Evolutionary conservation across 2,329 filamentous ascomycete genomes (phyloP).

Genomic region (Alternaria ventricosa): DNA sequence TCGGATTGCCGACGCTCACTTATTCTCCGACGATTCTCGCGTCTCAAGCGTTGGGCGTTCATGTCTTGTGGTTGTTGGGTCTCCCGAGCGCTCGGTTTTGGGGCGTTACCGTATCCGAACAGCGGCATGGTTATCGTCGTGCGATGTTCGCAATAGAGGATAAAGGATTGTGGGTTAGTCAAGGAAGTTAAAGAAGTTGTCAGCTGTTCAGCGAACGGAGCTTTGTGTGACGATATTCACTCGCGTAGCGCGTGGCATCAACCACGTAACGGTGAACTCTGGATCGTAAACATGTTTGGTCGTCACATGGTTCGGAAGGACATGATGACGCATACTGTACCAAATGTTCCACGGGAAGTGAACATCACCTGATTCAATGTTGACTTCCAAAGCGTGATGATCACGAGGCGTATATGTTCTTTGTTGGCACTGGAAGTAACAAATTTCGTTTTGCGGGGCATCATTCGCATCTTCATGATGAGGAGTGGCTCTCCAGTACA

Average conservation of each 20-base stretch:
- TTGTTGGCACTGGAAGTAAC: no score
- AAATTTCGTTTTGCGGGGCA: no score
- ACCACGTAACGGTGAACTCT: not conserved
- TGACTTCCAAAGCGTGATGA: not conserved
- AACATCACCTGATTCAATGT: not conserved
- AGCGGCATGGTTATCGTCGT: not conserved
- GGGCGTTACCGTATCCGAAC: not conserved
- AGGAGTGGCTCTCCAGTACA: not conserved
- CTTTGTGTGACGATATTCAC: not conserved
- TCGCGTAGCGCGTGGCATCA: not conserved
- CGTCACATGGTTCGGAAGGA: no score
- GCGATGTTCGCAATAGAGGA: not conserved
- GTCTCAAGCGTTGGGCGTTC: not conserved
- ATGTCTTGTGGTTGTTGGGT: not conserved
- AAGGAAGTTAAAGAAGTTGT: fast-evolving
- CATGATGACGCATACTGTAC: not conserved
- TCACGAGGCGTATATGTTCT: not conserved
- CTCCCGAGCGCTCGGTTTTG: not conserved
- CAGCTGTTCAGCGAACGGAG: not conserved
- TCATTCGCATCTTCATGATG: not conserved
- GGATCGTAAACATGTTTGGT: not conserved
- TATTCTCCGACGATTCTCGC: not conserved
- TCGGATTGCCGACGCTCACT: not conserved
- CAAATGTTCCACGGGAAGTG: not conserved
- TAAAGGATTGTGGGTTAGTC: not conserved